Conservation (phyloP, 202 grass and related monocot species). For the Cymbopogon flexuosus region DNA sequence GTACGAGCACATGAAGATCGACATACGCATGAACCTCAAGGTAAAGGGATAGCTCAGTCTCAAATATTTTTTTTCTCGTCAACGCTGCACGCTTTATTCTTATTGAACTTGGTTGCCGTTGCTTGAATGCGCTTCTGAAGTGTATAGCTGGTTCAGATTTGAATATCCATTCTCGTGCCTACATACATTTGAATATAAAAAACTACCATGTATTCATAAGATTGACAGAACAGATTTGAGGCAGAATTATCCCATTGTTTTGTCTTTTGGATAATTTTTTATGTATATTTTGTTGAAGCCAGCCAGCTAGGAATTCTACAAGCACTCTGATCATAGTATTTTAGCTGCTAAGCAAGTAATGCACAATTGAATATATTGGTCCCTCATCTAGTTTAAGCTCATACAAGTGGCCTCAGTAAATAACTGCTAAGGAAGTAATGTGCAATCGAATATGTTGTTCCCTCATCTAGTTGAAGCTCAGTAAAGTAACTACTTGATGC, state of each 20-base stretch:
- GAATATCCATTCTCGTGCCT: neutral
- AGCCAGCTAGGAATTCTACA: neutral
- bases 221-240: neutral
- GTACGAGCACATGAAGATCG: constrained; percentile 86
- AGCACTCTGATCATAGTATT: neutral
- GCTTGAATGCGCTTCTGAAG: neutral
- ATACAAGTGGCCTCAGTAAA: neutral
- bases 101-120: neutral
- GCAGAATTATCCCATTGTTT: neutral
- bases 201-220: neutral
- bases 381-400: neutral
- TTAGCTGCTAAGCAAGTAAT: neutral
- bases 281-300: neutral
- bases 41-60: neutral
- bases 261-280: neutral
- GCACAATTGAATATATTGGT: neutral
- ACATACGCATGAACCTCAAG: constrained; percentile 90
- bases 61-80: neutral
- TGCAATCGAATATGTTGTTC: neutral
- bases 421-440: neutral
- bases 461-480: neutral
- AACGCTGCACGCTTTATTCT: neutral
- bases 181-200: neutral
- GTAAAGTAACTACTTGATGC: too few relatives aligned
- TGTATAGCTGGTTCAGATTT: neutral